phyloP scores from a whole-genome alignment of 805 yeast genomes.

The Yarrowia sp. region DNA sequence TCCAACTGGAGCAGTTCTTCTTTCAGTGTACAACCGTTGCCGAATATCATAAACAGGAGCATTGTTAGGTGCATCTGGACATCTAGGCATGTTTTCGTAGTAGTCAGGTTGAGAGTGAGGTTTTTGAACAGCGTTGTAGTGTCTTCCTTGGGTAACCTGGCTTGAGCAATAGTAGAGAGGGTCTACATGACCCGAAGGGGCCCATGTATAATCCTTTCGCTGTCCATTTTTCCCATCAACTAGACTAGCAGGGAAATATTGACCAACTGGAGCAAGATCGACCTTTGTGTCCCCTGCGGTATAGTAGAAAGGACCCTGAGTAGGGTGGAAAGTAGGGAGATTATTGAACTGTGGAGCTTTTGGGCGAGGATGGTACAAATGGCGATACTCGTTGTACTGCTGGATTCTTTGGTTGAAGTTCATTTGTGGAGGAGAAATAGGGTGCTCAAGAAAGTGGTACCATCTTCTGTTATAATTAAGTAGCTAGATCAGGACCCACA shows the following conservation, averaged over 20 bases:
- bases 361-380: slow-evolving; percentile 9
- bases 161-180: background rate
- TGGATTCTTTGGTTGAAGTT: too few relatives aligned
- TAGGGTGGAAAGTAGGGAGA: slow-evolving; percentile 2
- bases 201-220: background rate
- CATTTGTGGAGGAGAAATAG: background rate
- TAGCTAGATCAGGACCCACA: too few relatives aligned
- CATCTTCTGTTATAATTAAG: too few relatives aligned
- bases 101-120: background rate
- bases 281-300: slow-evolving; percentile 11
- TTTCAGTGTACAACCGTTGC: too few relatives aligned
- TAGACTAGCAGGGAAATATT: background rate
- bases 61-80: slow-evolving; percentile 5
- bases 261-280: slow-evolving; percentile 1
- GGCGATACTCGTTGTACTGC: background rate
- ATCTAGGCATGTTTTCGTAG: slow-evolving; percentile 3
- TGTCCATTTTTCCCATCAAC: background rate
- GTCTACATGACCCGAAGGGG: slow-evolving; percentile 8
- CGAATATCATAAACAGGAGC: too few relatives aligned
- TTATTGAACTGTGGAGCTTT: slow-evolving; percentile 2
- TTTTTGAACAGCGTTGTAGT: too few relatives aligned
- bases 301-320: slow-evolving; percentile 2
- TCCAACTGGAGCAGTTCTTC: background rate
- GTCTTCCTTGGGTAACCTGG: background rate
- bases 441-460: too few relatives aligned